Evolutionary conservation across 2,329 filamentous ascomycete species (phyloP).

Genomic region (Trichoderma cornu-damae): DNA sequence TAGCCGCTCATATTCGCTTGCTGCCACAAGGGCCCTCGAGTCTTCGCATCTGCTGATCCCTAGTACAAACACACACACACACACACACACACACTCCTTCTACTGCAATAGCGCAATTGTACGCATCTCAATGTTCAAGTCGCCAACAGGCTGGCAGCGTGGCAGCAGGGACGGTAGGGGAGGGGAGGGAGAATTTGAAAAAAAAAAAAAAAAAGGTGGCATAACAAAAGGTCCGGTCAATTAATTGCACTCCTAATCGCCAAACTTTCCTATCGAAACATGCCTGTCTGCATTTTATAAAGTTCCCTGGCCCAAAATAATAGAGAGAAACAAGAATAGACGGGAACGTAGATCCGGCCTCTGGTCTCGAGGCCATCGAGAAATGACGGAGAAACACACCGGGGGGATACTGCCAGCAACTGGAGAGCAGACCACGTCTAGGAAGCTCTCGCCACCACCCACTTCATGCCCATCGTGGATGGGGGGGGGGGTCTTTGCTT

Average conservation of each 20-base stretch:
- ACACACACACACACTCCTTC: too few relatives aligned
- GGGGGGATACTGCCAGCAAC: background rate
- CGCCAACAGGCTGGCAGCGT: background rate
- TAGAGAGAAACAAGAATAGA: constrained; percentile 26
- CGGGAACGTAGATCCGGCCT: constrained; percentile 22
- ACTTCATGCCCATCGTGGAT: constrained; percentile 1
- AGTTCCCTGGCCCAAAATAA: constrained; percentile 32
- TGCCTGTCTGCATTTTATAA: constrained; percentile 36
- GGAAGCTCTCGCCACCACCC: constrained; percentile 5
- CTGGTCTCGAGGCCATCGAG: constrained; percentile 22
- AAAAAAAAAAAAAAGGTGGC: too few relatives aligned
- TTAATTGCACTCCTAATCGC: constrained; percentile 48
- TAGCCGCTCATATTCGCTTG: too few relatives aligned
- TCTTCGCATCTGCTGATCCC: background rate
- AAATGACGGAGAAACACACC: constrained; percentile 9
- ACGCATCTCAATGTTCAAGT: background rate
- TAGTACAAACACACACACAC: too few relatives aligned
- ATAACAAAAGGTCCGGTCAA: constrained; percentile 28
- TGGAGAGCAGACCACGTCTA: constrained; percentile 2
- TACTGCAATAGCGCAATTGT: background rate
- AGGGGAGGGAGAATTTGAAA: too few relatives aligned
- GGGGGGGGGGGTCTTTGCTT: background rate
- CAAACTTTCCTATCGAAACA: constrained; percentile 46
- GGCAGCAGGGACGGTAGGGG: background rate
- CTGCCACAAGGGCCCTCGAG: background rate